A percentile compares a stretch with the other conserved stretches of the same genome.
phyloP scores from a whole-genome alignment of 352 stramenopile species.

The Thalassiosira exigua region DNA sequence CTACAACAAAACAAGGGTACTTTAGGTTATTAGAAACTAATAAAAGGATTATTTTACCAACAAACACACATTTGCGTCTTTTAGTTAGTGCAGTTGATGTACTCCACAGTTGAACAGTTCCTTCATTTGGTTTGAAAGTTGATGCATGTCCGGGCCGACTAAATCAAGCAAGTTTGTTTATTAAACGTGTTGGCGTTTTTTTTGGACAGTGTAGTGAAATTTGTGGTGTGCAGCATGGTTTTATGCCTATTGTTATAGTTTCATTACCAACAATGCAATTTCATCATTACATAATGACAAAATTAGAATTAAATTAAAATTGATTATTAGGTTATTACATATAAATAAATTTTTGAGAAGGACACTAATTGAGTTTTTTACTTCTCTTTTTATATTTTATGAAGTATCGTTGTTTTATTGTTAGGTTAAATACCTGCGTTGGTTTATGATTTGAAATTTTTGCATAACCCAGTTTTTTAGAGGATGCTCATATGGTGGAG shows the following conservation, averaged over 20 bases:
- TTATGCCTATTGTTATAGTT: slow-evolving; percentile 78
- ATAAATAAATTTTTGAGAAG: no score
- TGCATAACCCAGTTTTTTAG: slow-evolving; percentile 1
- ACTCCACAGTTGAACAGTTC: slow-evolving; percentile 43
- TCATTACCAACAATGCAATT: slow-evolving; percentile 55
- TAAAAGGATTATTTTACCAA: slow-evolving; percentile 42
- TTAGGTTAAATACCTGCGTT: slow-evolving; percentile 14
- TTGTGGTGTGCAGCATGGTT: slow-evolving; percentile 71
- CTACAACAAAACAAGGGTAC: slow-evolving; percentile 37
- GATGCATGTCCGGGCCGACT: slow-evolving; percentile 41
- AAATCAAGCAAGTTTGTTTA: slow-evolving; percentile 55
- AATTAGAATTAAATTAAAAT: slow-evolving; percentile 60
- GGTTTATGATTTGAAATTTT: slow-evolving; percentile 13
- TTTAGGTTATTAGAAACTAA: slow-evolving; percentile 40
- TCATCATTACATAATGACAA: slow-evolving; percentile 60
- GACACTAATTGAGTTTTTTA: neutral
- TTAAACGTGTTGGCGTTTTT: slow-evolving; percentile 63
- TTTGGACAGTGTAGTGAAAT: slow-evolving; percentile 75
- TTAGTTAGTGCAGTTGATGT: slow-evolving; percentile 50
- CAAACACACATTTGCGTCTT: slow-evolving; percentile 38
- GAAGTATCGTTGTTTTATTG: slow-evolving; percentile 1
- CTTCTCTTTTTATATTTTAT: neutral
- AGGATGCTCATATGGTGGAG: neutral
- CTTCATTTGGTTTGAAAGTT: slow-evolving; percentile 54
- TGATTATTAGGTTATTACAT: slow-evolving; percentile 12